Percentiles rank a stretch among this genome's conserved stretches.
Evolutionary conservation across 23 red algal species (phyloP).

Genomic region (Gracilaria caudata): DNA sequence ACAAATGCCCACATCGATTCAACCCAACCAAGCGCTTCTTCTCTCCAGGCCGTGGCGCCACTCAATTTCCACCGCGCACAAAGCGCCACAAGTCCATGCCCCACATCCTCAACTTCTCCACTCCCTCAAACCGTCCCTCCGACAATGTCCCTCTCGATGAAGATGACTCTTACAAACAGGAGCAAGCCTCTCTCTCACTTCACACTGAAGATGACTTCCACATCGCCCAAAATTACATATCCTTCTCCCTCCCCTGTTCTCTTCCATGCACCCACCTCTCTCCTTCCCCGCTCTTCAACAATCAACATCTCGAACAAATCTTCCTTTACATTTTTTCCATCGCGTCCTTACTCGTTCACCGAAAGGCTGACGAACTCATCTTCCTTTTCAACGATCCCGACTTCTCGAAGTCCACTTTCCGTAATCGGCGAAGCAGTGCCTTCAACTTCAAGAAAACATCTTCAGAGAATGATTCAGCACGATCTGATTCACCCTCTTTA

Average conservation of each 20-base stretch:
- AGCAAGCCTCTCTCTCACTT: neutral
- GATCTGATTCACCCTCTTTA: neutral
- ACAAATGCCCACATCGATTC: neutral
- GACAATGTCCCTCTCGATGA: neutral
- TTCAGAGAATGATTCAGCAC: neutral
- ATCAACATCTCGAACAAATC: neutral
- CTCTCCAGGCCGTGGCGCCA: neutral
- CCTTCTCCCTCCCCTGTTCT: neutral
- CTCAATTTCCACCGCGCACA: neutral
- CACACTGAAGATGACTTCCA: neutral
- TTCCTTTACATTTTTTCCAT: neutral
- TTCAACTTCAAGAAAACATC: neutral
- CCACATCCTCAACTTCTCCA: neutral
- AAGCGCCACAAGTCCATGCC: neutral
- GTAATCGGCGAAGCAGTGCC: neutral
- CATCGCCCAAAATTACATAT: neutral
- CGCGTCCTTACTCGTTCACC: neutral
- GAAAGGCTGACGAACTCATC: constrained; percentile 10
- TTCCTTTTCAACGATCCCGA: neutral
- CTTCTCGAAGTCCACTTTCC: neutral
- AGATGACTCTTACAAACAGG: neutral
- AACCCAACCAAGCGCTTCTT: neutral
- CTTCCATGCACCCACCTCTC: neutral
- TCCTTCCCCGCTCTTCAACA: neutral
- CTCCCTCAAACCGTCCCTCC: neutral